Evolutionary conservation across 768 basidiomycete genomes (phyloP), one percentile per base, ranked within the genome.

Genomic region (Mycena pura): DNA sequence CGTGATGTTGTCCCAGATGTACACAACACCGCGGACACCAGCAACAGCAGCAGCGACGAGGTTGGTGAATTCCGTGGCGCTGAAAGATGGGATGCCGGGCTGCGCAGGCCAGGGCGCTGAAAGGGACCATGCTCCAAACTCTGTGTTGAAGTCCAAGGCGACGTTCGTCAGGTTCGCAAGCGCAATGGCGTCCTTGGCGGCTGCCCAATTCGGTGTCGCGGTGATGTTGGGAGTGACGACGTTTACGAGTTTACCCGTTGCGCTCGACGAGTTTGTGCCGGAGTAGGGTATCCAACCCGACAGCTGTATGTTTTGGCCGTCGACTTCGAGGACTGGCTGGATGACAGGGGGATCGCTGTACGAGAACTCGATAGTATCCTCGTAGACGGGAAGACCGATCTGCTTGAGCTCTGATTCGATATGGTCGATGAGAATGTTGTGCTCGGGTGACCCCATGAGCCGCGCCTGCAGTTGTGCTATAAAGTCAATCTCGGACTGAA

Each of bases 21-120:
- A 40, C 7, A 53, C 38, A 22, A 53, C 51, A 15, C 46, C 46
- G 7, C 21, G 32, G 9, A 53, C 51, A 27, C 51, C 51, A 17
- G 51, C 51, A 5, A 21, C 32, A 14, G 51, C 51, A 7, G 51
- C 51, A n/a, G 51, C 51, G 22, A 29, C 38, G 14, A 53, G 51
- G 38, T 40, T 53, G 5, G 32, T 53, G 32, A 11, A 6, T n/a
- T n/a, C n/a, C 7, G 8, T 21, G n/a, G 32, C 32, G 34, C 14
- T 40, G 4, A 40, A 9, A 36, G 51, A 32, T 5, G 51, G 38
- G 24, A 53, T 29, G 38, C 51, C 38, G 21, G 21, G 7, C 11
- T 6, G 15, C 5, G 51, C 22, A 9, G 21, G 34, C 34, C 32
- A 53, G 8, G 32, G 51, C 9, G 14, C 7, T 14, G 51, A 15